phyloP scores from a whole-genome alignment of 1,284 basidiomycete genomes.

The Tilletia setariae region DNA sequence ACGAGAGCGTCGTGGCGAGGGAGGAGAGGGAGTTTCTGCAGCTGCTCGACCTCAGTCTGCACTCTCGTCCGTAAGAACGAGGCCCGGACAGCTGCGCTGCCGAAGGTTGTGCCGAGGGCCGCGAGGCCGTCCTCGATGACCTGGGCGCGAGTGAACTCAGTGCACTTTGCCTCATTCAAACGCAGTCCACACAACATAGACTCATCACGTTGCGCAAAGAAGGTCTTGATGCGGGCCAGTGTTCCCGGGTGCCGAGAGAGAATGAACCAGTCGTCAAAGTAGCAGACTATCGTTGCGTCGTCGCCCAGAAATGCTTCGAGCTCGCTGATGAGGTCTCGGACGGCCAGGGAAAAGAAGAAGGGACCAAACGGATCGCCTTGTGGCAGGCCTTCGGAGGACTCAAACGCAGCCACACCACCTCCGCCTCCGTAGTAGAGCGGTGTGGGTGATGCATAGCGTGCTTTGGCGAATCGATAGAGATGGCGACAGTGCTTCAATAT shows the following conservation, averaged over 20 bases:
- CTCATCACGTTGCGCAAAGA: neutral
- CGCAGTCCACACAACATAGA: neutral
- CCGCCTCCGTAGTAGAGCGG: neutral
- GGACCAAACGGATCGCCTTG: conserved; percentile 3
- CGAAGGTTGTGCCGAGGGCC: neutral
- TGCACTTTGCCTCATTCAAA: neutral
- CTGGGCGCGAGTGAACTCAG: neutral
- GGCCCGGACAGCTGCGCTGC: neutral
- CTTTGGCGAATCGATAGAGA: neutral
- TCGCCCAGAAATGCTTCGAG: neutral
- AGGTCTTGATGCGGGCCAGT: neutral
- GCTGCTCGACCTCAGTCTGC: neutral
- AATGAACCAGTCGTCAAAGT: conserved; percentile 9
- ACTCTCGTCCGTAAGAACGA: neutral
- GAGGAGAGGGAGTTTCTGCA: neutral
- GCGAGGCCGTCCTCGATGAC: neutral
- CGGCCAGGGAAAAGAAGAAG: conserved; percentile 4
- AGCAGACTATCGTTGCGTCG: neutral
- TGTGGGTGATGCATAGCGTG: neutral
- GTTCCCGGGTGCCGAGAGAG: neutral
- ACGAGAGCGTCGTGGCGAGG: neutral
- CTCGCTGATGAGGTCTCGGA: neutral
- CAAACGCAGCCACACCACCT: neutral
- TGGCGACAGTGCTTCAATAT: neutral
- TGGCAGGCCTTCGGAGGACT: neutral